Evolutionary conservation across 345 rosid genomes (phyloP).

Genomic region (Gossypium raimondii): DNA sequence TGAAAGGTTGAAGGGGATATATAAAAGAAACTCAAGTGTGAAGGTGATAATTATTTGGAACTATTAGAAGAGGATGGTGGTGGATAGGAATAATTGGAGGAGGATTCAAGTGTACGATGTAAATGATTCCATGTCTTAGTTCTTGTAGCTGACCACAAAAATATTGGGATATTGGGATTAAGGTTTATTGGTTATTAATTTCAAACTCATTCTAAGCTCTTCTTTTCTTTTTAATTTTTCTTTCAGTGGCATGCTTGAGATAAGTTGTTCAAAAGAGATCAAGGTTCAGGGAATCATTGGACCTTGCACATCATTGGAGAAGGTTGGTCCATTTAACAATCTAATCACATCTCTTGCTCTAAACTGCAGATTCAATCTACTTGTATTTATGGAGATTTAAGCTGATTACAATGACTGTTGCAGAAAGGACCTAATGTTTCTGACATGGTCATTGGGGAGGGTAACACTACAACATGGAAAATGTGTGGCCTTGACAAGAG

Average conservation of each 20-base stretch:
- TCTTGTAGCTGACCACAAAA: neutral
- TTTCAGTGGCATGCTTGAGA: constrained; percentile 79
- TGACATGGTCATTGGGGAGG: constrained; percentile 1
- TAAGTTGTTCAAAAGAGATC: constrained; percentile 87
- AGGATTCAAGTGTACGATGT: neutral
- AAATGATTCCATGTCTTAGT: neutral
- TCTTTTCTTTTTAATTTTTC: neutral
- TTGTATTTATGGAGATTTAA: constrained; percentile 11
- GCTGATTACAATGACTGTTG: neutral
- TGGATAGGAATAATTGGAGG: neutral
- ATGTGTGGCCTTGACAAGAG: constrained; percentile 37
- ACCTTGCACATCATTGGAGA: constrained; percentile 93
- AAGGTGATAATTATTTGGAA: neutral
- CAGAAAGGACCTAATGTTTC: constrained; percentile 23
- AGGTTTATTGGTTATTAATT: neutral
- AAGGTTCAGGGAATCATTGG: constrained; percentile 91
- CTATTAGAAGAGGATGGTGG: neutral
- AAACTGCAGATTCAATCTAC: constrained; percentile 14
- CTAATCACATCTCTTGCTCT: constrained; percentile 16
- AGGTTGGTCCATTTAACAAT: constrained; percentile 45
- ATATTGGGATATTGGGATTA: neutral
- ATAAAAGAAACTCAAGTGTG: too few relatives aligned
- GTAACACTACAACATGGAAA: neutral
- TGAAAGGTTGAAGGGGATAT: too few relatives aligned
- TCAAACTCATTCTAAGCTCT: constrained; percentile 13